Evolutionary conservation across 306 rosid genomes (phyloP), one percentile per base, ranked within the genome.

Genomic region (Canavalia ensiformis): DNA sequence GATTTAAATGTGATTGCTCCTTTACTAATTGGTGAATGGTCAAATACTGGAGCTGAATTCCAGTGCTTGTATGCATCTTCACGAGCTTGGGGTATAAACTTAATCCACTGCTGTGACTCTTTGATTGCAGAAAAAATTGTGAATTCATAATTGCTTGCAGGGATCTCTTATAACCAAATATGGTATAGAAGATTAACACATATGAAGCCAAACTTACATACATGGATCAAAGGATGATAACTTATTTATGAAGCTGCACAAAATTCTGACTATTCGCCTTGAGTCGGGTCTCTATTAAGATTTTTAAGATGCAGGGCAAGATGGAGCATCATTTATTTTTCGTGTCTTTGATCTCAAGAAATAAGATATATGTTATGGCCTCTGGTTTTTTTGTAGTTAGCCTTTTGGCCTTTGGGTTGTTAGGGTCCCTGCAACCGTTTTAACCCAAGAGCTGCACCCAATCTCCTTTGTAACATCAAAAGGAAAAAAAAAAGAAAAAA

Each of bases 41-140:
- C 69, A 50, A 63, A 62, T 59, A 58, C 46, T 63, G 34, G 72
- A 68, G 71, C 77, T 47, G 65, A 76, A 68, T 60, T 49, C 37
- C 45, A 57, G 57, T 49, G 52, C 46, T 28, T 55, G 8, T 50
- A 3, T 58, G 51, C 51, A 57, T 37, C 41, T 55, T 65, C 65
- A 65, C 4, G 29, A 68, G 30, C 42, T 68, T 34, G 2, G 51
- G 1, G 41, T n/a, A 41, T 54, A 8, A 79, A 68, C 68, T 31
- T 30, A 42, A 41, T 2, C 45, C 67, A 77, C 13, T 7, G 75
- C n/a, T 65, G 9, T 41, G 34, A 77, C 6, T 33, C n/a, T 39
- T 65, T 39, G 45, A 77, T 66, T 55, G 39, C 68, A 54, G 68
- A 56, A 55, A 44, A 78, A 55, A 54, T 54, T 42, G 13, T 45